Evolutionary conservation across 2,329 filamentous ascomycete species (phyloP).

Genomic region (Ilyonectria robusta): DNA sequence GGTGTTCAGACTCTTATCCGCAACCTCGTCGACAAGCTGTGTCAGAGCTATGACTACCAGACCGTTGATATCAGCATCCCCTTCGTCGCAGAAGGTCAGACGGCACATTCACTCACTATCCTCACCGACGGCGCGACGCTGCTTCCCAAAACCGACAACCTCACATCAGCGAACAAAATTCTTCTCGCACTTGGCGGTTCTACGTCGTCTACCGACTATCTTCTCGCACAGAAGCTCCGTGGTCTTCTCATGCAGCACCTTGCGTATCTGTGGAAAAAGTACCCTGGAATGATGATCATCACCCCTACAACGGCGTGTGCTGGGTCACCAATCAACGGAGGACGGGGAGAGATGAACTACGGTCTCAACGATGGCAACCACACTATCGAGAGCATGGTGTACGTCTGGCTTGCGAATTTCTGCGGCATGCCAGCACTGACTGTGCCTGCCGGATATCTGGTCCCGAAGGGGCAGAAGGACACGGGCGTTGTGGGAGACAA

Average conservation of each 20-base stretch:
- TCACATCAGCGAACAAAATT: conserved; percentile 75
- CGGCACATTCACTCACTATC: conserved; percentile 81
- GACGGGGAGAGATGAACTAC: conserved; percentile 20
- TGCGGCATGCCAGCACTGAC: conserved; percentile 63
- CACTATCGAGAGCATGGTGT: conserved; percentile 64
- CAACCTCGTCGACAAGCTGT: conserved; percentile 66
- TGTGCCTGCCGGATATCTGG: conserved; percentile 61
- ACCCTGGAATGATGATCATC: conserved; percentile 80
- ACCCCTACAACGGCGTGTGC: conserved; percentile 74
- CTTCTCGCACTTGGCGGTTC: conserved; percentile 75
- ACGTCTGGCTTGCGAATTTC: conserved; percentile 67
- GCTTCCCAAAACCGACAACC: conserved; percentile 61
- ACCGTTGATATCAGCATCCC: conserved; percentile 71
- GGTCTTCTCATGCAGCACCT: conserved; percentile 80
- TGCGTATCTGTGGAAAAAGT: conserved; percentile 72
- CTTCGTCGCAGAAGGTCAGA: conserved; percentile 73
- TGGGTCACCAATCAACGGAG: conserved; percentile 59
- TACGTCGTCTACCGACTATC: conserved; percentile 75
- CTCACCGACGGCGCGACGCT: conserved; percentile 71
- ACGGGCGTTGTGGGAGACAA: conserved; percentile 51
- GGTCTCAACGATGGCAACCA: conserved; percentile 57
- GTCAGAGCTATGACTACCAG: conserved; percentile 65
- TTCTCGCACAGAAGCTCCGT: conserved; percentile 79
- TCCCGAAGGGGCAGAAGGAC: conserved; percentile 51
- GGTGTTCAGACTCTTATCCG: conserved; percentile 59